Evolutionary conservation across 2,329 filamentous ascomycete species (phyloP).

Genomic region (Colletotrichum scovillei): DNA sequence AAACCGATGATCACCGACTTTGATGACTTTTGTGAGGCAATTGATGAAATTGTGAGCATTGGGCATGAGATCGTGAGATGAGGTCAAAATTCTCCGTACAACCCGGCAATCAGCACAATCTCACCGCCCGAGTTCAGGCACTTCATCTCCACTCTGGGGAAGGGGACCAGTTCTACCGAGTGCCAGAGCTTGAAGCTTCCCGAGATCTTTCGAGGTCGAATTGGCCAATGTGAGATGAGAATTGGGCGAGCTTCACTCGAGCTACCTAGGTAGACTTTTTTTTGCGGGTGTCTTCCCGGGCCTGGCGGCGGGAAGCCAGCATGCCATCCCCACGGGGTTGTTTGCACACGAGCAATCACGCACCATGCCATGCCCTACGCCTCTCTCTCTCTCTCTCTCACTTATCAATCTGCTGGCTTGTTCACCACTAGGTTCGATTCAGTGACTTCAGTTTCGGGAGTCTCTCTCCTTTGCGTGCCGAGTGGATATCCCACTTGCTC

Average conservation of each 20-base stretch:
- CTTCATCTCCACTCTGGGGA: conserved; percentile 16
- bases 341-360: not conserved
- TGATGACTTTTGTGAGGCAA: not conserved
- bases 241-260: conserved; percentile 18
- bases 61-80: not conserved
- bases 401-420: not conserved
- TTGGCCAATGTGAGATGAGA: conserved; percentile 34
- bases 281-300: conserved; percentile 8
- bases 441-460: not conserved
- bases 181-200: conserved; percentile 5
- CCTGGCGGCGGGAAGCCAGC: conserved; percentile 21
- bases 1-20: conserved; percentile 3
- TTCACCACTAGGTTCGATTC: not conserved
- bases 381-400: not conserved
- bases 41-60: not conserved
- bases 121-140: not conserved
- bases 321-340: conserved; percentile 8
- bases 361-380: not conserved
- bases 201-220: conserved; percentile 17
- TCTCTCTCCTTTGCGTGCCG: not conserved
- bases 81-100: not conserved
- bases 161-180: not conserved
- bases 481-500: not conserved
- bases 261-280: not conserved
- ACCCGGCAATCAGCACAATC: not conserved